Evolutionary conservation across 75 land plant species (phyloP), one percentile per base, ranked within the genome.

Genomic region (Ceratopteris richardii): DNA sequence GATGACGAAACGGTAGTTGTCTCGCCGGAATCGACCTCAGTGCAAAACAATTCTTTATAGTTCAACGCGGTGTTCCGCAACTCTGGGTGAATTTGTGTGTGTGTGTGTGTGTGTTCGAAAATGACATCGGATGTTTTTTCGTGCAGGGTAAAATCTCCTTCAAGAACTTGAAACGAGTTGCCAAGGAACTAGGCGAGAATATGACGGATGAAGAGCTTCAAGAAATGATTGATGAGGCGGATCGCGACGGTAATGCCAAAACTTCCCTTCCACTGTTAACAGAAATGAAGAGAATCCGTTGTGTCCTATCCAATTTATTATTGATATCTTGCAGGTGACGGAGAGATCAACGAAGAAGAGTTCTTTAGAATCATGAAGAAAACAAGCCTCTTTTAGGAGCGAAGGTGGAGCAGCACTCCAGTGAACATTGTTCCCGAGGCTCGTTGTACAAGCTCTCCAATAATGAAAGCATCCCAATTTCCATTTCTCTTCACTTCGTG

Each of bases 161-260:
- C 37, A 57, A 50, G n/a, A 96, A 94, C 70, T 79, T 94, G 30
- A 70, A 73, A 72, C 73, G 78, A 22, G 80, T 86, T 43, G 73
- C 91, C 33, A 83, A 74, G 68, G 98, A 94, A 28, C 51, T 94
- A 63, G 96, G 96, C 37, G 90, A 81, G 61, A 66, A 61, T 51
- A 86, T 90, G 61, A 69, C 83, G 29, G 72, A 66, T 18, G 61
- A 63, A 25, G 98, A 94, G 61, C 67, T 94, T 22, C 72, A 75
- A 61, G 96, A 90, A 62, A 94, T 94, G 98, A 73, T 94, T 62
- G 77, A 83, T 14, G 96, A 75, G 60, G 98, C 98, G 17, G 98
- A 86, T 62, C 77, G 68, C 24, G 80, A 94, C 64, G 81, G 98
- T 90, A 77, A 66, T 23, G 23, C 50, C 1, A 6, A 29, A n/a